These are phyloP conservation scores for Schizosaccharomyces osmophilus DNA, from an alignment of 805 yeast genomes.

Conservation along the genomic window DNA sequence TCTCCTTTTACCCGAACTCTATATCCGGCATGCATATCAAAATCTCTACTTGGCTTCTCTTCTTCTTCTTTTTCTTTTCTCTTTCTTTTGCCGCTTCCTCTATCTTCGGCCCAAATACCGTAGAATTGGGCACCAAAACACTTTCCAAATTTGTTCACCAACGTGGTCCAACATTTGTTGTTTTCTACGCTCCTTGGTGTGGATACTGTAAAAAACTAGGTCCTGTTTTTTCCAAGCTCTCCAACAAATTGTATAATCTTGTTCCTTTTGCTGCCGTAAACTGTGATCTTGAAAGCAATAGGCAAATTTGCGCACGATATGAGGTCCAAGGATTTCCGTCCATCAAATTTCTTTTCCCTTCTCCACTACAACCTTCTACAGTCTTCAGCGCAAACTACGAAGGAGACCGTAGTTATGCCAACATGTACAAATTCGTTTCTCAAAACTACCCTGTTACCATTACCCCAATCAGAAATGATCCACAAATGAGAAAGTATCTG, in stretches of 20 bases:
- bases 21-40: no score
- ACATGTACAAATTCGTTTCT: not conserved
- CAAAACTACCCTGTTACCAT: not conserved
- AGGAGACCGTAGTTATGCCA: not conserved
- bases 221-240: constrained; percentile 72
- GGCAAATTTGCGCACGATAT: constrained; percentile 57
- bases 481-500: not conserved
- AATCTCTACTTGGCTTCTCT: not conserved
- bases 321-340: constrained; percentile 77
- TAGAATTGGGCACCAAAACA: not conserved
- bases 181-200: constrained; percentile 74
- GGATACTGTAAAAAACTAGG: constrained; percentile 86
- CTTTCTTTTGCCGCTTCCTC: not conserved
- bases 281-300: constrained; percentile 72
- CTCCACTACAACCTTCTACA: not conserved
- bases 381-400: not conserved
- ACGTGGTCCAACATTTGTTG: constrained; percentile 46
- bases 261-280: constrained; percentile 30
- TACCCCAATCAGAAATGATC: not conserved
- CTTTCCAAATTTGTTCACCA: not conserved
- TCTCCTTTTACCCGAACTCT: no score
- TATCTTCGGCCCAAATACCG: not conserved
- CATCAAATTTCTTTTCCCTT: constrained; percentile 50
- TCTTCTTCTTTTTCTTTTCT: not conserved
- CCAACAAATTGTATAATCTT: constrained; percentile 33